phyloP scores from a whole-genome alignment of 306 rosid species.

The Ammopiptanthus mongolicus region DNA sequence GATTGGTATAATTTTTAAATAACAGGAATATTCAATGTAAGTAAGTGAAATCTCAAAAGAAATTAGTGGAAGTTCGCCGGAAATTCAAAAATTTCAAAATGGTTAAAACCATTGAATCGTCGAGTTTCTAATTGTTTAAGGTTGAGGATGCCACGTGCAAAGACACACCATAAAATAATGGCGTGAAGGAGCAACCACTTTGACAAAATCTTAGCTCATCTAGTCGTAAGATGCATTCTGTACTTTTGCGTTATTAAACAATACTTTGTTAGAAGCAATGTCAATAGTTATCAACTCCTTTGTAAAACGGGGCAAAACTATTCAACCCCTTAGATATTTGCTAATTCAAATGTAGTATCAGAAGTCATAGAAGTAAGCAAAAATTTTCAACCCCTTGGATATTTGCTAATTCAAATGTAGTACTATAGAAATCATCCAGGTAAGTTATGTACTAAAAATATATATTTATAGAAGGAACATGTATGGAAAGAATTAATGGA shows the following conservation, averaged over 20 bases:
- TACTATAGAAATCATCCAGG: not conserved
- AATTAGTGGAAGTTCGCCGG: too few relatives aligned
- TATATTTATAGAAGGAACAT: not conserved
- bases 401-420: not conserved
- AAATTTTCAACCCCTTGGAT: not conserved
- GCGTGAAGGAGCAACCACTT: not conserved
- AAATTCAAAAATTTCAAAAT: too few relatives aligned
- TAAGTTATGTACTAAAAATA: too few relatives aligned
- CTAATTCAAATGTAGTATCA: not conserved
- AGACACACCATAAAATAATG: slow-evolving; percentile 7
- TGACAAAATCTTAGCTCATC: slow-evolving; percentile 8
- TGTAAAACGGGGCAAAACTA: not conserved
- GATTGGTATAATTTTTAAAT: too few relatives aligned
- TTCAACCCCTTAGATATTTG: not conserved
- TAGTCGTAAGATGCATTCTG: not conserved
- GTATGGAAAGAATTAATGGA: slow-evolving; percentile 3
- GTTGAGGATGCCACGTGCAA: slow-evolving; percentile 31
- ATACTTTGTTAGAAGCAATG: not conserved
- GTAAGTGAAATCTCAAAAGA: too few relatives aligned
- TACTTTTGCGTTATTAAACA: not conserved
- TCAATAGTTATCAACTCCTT: not conserved
- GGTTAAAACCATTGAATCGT: slow-evolving; percentile 33
- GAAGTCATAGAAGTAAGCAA: not conserved
- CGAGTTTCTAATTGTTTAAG: not conserved
- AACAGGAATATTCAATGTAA: too few relatives aligned